Base-by-base conservation (phyloP, 192 early-diverging fungal genomes). In the Linnemannia exigua region DNA sequence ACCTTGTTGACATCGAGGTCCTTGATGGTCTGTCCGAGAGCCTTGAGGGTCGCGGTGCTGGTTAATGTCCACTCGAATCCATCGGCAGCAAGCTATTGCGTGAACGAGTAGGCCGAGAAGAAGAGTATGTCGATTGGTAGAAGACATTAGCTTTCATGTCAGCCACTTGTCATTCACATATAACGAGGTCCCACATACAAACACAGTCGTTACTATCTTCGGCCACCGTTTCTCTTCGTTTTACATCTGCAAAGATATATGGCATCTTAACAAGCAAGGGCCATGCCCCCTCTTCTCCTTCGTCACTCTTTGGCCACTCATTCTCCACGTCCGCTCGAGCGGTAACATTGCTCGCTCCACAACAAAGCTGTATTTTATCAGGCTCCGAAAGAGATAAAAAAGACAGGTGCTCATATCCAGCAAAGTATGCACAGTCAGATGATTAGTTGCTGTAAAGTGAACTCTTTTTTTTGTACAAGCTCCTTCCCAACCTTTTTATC, bases 31-130 rank as follows among this genome's bases (percentile, higher is more conserved):
- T 70, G 82, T 3, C 82, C 82, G 1, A 84, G 50, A 20, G 82
- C 77, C 28, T 79, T 84, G 73, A 84, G 82, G 8, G 82, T 84
- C 3, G 82, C 82, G 16, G 74, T 84, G 31, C 76, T 79, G 41
- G 38, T 79, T 37, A 84, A 54, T 9, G 58, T 79, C 82, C 82
- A 84, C 0, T 37, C 70, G 48, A 79, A 84, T 54, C 28, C 51
- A 70, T 84, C 72, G 8, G 71, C 44, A n/a, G 76, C 61, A 3
- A 84, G 25, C 82, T 84, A 71, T 1, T 36, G 6, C 16, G 28
- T 44, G 5, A 12, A 28, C 16, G 58, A 47, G 12, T 22, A 35
- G n/a, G 31, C 19, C 46, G n/a, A 19, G 46, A 4, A 6, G 37
- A n/a, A n/a, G 19, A 70, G 38, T 9, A 38, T 41, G n/a, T n/a